Base-by-base conservation (phyloP, 768 basidiomycete genomes). In the Brasilioporus rufonigricans region DNA sequence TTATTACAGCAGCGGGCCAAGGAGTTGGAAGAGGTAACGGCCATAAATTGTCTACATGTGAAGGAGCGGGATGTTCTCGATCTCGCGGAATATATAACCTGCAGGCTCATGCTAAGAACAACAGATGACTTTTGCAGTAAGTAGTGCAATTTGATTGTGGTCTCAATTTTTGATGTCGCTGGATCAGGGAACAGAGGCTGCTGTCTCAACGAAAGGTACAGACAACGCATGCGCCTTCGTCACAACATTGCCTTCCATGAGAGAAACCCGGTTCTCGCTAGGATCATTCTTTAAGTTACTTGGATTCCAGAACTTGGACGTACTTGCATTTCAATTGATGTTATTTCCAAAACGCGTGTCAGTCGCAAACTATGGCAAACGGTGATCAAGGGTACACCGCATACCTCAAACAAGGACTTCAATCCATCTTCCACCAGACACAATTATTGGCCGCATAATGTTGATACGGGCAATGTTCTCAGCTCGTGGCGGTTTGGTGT, bases 371-470 rank as follows among this genome's bases (percentile, higher is more conserved):
- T 87, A 89, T 89, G 82, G 84, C 84, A 80, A 76, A 76, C 73
- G 73, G 73, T 77, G 80, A 80, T 79, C 27, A 56, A 50, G 61
- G 46, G 43, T 38, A 75, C 81, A 76, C 80, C 72, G 76, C 76
- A 74, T 72, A 72, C 87, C 84, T 89, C 87, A 89, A 89, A 89
- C 87, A 71, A 81, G 80, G 84, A 85, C 76, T 47, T 54, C 52
- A 44, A n/a, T 67, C 60, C 44, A 44, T 77, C 65, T 77, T 46
- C 69, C 76, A 72, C 66, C 52, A 56, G 62, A 69, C 64, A 56
- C 59, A 53, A 38, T 48, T 32, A 51, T 47, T 61, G 50, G 54
- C 55, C 49, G 45, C 11, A 33, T 53, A 23, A 3, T 21, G 39
- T 39, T 32, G 32, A 33, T 41, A 39, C 56, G 58, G 59, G 58